phyloP scores from a whole-genome alignment of 768 basidiomycete species.

The Serendipita indica region DNA sequence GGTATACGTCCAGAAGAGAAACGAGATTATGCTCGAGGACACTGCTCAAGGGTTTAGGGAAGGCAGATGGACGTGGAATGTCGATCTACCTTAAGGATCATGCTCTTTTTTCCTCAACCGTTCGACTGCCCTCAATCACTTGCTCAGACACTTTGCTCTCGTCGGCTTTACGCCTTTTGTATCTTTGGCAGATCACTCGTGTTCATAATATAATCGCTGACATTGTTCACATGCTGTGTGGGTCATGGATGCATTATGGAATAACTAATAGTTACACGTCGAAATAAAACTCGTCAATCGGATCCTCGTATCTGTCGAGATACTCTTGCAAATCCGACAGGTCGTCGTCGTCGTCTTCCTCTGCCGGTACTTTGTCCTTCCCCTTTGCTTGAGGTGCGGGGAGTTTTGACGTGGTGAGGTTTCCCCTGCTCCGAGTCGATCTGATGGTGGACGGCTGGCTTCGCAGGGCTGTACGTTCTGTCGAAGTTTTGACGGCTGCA shows the following conservation, averaged over 20 bases:
- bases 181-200: no score
- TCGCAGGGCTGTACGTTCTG: not conserved
- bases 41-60: slow-evolving; percentile 83
- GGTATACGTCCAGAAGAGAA: slow-evolving; percentile 94
- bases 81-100: slow-evolving; percentile 24
- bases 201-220: no score
- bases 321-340: not conserved
- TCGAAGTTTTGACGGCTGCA: not conserved
- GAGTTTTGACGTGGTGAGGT: not conserved
- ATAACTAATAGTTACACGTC: not conserved
- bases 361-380: not conserved
- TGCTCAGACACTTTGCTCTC: not conserved
- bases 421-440: not conserved
- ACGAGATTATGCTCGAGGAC: slow-evolving; percentile 89
- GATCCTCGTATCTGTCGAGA: not conserved
- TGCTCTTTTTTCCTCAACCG: not conserved
- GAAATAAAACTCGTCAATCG: not conserved
- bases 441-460: not conserved
- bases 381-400: no score
- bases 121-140: not conserved
- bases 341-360: not conserved
- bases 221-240: no score
- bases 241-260: not conserved
- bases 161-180: not conserved
- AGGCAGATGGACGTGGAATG: slow-evolving; percentile 74